Evolutionary conservation across 805 yeast genomes (phyloP), one percentile per base, ranked within the genome.

Genomic region (Candida wancherniae): DNA sequence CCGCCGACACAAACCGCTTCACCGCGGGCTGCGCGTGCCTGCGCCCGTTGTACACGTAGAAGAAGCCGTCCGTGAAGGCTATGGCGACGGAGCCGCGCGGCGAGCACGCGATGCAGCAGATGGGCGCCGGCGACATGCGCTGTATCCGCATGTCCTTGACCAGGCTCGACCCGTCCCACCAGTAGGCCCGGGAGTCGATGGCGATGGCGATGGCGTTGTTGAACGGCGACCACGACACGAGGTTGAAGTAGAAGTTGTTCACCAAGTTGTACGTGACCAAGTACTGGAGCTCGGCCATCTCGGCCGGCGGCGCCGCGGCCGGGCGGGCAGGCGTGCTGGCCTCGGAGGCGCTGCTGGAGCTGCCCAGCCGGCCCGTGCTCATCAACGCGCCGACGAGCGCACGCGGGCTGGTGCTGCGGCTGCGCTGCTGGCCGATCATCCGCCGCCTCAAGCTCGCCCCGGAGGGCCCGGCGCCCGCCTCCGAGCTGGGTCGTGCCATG

Each of bases 161-260:
- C 9, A 36, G 37, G 9, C 57, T 50, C 7, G 50, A 53, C 27
- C 69, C 74, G 9, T 72, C 67, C 92, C 94, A 85, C 18, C 77
- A 48, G 49, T 73, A 82, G 0, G 73, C 79, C 4, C 68, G 56
- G 3, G 62, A 47, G 0, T 75, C 79, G 19, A 84, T 58, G 0
- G 88, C 95, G 2, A 85, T 85, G 0, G 80, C 79, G 0, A 84
- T 58, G 15, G 60, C 61, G 24, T 65, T 66, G 1, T 74, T 56
- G 10, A 44, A 44, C 6, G 49, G 50, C 0, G 87, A 75, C 94
- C 94, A 85, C 4, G 85, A 71, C 0, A 85, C 70, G 33, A 83
- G 60, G 48, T 83, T 83, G 1, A 84, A 70, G 54, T 85, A 86
- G 48, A 78, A 85, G 51, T 86, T 94, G 52, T 84, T 80, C 38